Evolutionary conservation across 257 asterid genomes (phyloP).

Genomic region (Penstemon davidsonii): DNA sequence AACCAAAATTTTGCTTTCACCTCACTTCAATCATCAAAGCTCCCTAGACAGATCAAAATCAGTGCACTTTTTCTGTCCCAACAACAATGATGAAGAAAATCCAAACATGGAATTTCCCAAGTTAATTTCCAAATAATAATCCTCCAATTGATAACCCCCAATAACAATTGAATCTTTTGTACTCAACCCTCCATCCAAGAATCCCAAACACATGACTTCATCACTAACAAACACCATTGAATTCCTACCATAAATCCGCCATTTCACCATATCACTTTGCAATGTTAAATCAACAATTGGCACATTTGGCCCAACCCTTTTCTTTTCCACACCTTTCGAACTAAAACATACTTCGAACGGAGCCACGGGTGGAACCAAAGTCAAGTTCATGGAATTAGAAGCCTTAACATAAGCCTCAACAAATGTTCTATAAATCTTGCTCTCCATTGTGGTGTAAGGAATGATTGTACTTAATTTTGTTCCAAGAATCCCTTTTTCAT

Average conservation of each 20-base stretch:
- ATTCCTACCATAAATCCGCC: constrained; percentile 65
- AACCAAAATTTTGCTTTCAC: constrained; percentile 13
- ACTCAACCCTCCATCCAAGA: constrained; percentile 73
- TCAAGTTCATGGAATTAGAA: constrained; percentile 50
- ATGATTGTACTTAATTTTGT: constrained; percentile 50
- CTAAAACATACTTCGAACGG: constrained; percentile 78
- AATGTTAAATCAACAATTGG: constrained; percentile 64
- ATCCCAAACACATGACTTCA: constrained; percentile 74
- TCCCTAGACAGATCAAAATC: constrained; percentile 31
- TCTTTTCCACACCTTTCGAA: constrained; percentile 32
- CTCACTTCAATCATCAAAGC: constrained; percentile 16
- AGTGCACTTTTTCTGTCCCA: constrained; percentile 48
- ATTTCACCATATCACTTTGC: constrained; percentile 92
- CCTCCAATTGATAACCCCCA: constrained; percentile 81
- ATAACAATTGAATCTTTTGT: constrained; percentile 55
- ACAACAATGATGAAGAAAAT: constrained; percentile 49
- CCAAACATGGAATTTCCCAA: constrained; percentile 81
- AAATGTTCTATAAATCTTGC: constrained; percentile 42
- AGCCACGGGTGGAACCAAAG: constrained; percentile 46
- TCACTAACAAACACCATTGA: constrained; percentile 63
- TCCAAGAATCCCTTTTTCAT: constrained; percentile 38
- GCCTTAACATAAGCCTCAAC: constrained; percentile 45
- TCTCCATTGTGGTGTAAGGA: constrained; percentile 68
- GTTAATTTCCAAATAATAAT: constrained; percentile 62
- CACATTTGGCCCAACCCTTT: constrained; percentile 37